Percentiles rank a stretch among this genome's conserved stretches.
Conservation (phyloP, 108 stramenopile species). For the Nannochloropsis gaditana region DNA sequence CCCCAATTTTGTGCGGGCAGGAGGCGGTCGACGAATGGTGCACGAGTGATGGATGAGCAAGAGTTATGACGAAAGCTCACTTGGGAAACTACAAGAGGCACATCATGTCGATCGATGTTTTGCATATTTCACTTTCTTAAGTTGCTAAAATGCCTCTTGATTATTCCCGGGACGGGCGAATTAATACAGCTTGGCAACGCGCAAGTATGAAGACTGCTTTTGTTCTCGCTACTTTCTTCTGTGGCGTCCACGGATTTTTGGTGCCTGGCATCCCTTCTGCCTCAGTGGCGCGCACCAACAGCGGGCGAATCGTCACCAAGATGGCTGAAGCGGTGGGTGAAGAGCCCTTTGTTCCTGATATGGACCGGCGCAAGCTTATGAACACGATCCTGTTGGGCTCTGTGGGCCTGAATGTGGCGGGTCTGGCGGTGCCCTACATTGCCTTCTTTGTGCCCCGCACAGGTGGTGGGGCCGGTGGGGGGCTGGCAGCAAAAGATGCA, state of each 20-base stretch:
- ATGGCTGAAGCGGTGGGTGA: conserved; percentile 27
- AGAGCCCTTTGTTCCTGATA: conserved; percentile 84
- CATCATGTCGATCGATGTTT: no score
- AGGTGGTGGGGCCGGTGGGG: conserved; percentile 71
- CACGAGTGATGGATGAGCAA: no score
- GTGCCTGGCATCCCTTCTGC: neutral
- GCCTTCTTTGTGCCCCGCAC: conserved; percentile 84
- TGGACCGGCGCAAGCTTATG: conserved; percentile 90
- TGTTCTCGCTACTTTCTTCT: neutral
- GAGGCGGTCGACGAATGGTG: no score
- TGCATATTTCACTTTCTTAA: no score
- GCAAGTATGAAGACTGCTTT: neutral
- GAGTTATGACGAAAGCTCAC: no score
- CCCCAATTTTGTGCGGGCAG: no score
- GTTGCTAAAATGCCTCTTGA: no score
- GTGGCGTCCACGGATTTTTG: neutral
- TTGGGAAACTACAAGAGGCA: no score
- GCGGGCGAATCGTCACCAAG: neutral
- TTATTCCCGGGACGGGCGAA: no score
- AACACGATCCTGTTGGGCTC: conserved; percentile 88
- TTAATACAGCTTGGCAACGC: neutral
- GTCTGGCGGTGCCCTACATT: conserved; percentile 85
- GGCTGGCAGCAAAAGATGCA: conserved; percentile 80
- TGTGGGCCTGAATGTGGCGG: conserved; percentile 73
- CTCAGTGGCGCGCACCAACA: neutral